Evolutionary conservation across 352 stramenopile genomes (phyloP), one percentile per base, ranked within the genome.

Genomic region (Phytophthora tubulina): DNA sequence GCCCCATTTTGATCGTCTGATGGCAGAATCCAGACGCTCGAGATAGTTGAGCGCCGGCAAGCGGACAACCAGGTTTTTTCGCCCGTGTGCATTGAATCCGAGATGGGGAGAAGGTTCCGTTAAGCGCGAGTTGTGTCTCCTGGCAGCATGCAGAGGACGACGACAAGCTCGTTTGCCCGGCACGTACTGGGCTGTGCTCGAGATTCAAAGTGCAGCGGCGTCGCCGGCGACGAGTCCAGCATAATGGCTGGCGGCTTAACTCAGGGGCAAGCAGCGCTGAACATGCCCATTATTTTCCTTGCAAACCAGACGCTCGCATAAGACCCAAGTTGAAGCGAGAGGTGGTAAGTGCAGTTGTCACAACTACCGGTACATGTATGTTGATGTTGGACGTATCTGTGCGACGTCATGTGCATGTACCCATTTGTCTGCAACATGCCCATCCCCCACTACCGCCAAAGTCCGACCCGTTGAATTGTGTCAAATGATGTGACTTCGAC

Each of bases 1-100:
- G 30, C 36, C 46, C 45, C 45, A 42, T 21, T 31, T 67, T 52
- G 39, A 38, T 60, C 49, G 46, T 63, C 48, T 50, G 14, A 35
- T 36, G 30, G 42, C 45, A 65, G 33, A 62, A 71, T 70, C 60
- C 67, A 71, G 59, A 53, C 44, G 49, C 42, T 31, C 39, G 42
- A 68, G 57, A 68, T 59, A 45, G 38, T 59, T 59, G 35, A 46
- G 3, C 33, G 10, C 35, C 27, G 27, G 52, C 67, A 64, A 75
- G 57, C 33, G 21, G 3, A 68, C 54, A 61, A 68, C 68, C 36
- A 50, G 14, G 33, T 73, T 75, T 58, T 75, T 67, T 62, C 54
- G 48, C 41, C 17, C 27, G 39, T 54, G 39, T 51, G n/a, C n/a
- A 61, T 44, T 49, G 39, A 32, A 11, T 51, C 5, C 39, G 15